A percentile compares a stretch with the other conserved stretches of the same genome.
Evolutionary conservation across 2,329 filamentous ascomycete species (phyloP).

Genomic region (Ophiobolus disseminans): DNA sequence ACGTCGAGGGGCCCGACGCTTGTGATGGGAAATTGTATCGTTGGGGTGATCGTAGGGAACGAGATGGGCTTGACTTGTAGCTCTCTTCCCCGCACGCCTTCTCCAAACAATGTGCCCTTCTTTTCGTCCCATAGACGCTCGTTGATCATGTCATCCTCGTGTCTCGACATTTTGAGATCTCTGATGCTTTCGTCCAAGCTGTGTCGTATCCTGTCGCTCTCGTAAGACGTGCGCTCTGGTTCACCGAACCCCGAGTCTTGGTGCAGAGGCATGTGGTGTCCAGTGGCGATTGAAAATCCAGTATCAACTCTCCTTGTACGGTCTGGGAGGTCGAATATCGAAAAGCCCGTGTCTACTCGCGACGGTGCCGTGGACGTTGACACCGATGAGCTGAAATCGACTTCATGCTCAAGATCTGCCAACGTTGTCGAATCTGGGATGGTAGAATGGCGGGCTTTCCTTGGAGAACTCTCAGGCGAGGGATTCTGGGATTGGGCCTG

Average conservation of each 20-base stretch:
- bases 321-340: constrained; percentile 30
- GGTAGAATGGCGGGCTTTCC: constrained; percentile 11
- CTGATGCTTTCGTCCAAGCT: constrained; percentile 33
- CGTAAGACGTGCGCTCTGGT: constrained; percentile 22
- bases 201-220: constrained; percentile 34
- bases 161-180: constrained; percentile 15
- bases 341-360: constrained; percentile 36
- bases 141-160: constrained; percentile 29
- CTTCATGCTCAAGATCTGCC: constrained; percentile 41
- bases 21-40: constrained; percentile 6
- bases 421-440: constrained; percentile 31
- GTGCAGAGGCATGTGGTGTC: constrained; percentile 39
- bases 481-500: constrained; percentile 17
- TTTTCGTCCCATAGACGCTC: constrained; percentile 37
- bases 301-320: constrained; percentile 19
- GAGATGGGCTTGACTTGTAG: constrained; percentile 18
- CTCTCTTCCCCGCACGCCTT: constrained; percentile 23
- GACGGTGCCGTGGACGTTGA: constrained; percentile 32
- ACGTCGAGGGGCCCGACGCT: constrained; percentile 14
- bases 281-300: constrained; percentile 29
- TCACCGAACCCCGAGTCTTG: constrained; percentile 47
- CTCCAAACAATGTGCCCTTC: constrained; percentile 22
- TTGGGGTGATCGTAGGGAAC: constrained; percentile 3
- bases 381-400: constrained; percentile 37
- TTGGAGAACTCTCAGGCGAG: constrained; percentile 5